A percentile compares a stretch with the other conserved stretches of the same genome.
phyloP scores from a whole-genome alignment of 2,329 filamentous ascomycete genomes.

The Gaeumannomyces sp. region DNA sequence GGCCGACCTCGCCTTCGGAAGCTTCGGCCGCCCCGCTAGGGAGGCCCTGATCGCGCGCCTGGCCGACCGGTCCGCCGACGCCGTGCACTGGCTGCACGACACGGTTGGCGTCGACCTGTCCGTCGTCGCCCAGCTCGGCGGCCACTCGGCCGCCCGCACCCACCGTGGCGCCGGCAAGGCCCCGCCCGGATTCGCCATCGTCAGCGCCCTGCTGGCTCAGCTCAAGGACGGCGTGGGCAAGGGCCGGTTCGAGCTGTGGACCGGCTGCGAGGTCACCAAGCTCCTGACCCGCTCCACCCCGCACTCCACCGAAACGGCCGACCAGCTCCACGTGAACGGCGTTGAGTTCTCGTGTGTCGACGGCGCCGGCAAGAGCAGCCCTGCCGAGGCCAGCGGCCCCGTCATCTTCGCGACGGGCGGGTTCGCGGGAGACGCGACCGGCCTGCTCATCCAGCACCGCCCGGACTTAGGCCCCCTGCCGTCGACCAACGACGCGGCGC shows the following conservation, averaged over 20 bases:
- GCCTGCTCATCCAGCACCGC: slow-evolving; percentile 48
- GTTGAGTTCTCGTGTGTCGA: neutral
- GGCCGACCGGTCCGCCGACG: slow-evolving; percentile 38
- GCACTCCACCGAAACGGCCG: slow-evolving; percentile 10
- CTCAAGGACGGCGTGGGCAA: slow-evolving; percentile 31
- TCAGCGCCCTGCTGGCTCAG: slow-evolving; percentile 45
- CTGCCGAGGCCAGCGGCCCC: slow-evolving; percentile 34
- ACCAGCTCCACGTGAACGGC: neutral
- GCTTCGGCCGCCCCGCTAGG: slow-evolving; percentile 23
- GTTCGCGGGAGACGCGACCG: slow-evolving; percentile 55
- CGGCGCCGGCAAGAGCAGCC: neutral
- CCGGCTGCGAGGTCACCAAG: slow-evolving; percentile 45
- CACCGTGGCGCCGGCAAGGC: slow-evolving; percentile 50
- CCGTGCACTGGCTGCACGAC: slow-evolving; percentile 51
- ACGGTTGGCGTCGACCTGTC: slow-evolving; percentile 52
- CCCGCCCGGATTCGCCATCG: slow-evolving; percentile 54
- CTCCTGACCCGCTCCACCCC: slow-evolving; percentile 28
- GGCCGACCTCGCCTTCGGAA: slow-evolving; percentile 13
- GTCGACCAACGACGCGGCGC: slow-evolving; percentile 55
- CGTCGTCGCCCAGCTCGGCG: slow-evolving; percentile 52
- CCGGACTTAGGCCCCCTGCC: slow-evolving; percentile 54
- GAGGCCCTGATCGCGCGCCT: slow-evolving; percentile 42
- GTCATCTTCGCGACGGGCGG: slow-evolving; percentile 57
- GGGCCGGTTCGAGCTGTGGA: slow-evolving; percentile 42
- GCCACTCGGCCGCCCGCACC: slow-evolving; percentile 49